Evolutionary conservation across 306 rosid species (phyloP).

Genomic region (Lathyrus sativus): DNA sequence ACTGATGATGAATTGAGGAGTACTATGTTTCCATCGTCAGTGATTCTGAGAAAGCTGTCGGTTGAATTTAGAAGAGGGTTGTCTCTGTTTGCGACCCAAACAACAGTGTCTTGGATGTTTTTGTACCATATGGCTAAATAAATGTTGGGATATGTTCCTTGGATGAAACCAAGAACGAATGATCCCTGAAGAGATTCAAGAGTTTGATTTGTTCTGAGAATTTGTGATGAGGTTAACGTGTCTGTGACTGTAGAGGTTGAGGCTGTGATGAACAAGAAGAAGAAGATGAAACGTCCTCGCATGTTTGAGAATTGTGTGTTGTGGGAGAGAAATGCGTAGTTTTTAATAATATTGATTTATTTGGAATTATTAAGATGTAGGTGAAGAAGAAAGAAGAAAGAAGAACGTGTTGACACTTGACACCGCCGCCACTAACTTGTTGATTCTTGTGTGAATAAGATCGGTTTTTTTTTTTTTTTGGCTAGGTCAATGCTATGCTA

Average conservation of each 20-base stretch:
- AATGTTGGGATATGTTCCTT: slow-evolving; percentile 16
- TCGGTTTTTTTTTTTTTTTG: not conserved
- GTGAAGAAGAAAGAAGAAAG: slow-evolving; percentile 19
- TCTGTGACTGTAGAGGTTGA: slow-evolving; percentile 39
- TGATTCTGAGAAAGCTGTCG: slow-evolving; percentile 43
- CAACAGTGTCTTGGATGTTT: slow-evolving; percentile 40
- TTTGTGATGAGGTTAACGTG: slow-evolving; percentile 49
- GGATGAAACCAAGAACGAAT: slow-evolving; percentile 64
- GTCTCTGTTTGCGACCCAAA: slow-evolving; percentile 88
- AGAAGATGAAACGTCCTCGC: slow-evolving; percentile 25
- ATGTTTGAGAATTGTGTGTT: slow-evolving; percentile 39
- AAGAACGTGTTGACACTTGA: too few relatives aligned
- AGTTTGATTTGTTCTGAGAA: slow-evolving; percentile 48
- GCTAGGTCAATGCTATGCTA: slow-evolving; percentile 7
- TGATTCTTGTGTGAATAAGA: not conserved
- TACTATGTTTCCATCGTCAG: slow-evolving; percentile 44
- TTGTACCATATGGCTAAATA: slow-evolving; percentile 76
- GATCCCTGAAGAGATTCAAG: slow-evolving; percentile 46
- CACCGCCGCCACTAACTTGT: not conserved
- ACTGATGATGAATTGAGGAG: slow-evolving; percentile 36
- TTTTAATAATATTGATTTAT: not conserved
- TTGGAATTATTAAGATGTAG: not conserved
- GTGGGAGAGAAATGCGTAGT: slow-evolving; percentile 20
- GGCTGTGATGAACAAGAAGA: slow-evolving; percentile 29
- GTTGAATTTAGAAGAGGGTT: slow-evolving; percentile 49